Percentiles rank a stretch among this genome's conserved stretches.
These are phyloP conservation scores for Paracoccidioides brasiliensis DNA, from an alignment of 2,329 filamentous ascomycete genomes.

Conservation along the genomic window DNA sequence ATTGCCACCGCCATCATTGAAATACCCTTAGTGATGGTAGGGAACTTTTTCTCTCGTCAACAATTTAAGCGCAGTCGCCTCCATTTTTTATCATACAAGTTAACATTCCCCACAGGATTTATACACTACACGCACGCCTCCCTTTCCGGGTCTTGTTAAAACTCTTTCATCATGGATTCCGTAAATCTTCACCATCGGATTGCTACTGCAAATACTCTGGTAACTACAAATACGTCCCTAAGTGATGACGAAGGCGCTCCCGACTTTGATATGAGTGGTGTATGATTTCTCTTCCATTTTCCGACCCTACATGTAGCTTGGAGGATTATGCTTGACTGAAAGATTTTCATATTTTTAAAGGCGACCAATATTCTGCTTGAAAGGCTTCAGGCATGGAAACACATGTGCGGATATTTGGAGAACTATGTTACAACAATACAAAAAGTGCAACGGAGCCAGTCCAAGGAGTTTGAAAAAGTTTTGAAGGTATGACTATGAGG, in stretches of 20 bases:
- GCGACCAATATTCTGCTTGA: constrained; percentile 72
- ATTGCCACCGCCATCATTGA: too few relatives aligned
- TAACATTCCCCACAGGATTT: too few relatives aligned
- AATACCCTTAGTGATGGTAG: too few relatives aligned
- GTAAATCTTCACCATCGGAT: constrained; percentile 23
- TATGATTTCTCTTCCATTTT: constrained; percentile 12
- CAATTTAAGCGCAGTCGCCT: too few relatives aligned
- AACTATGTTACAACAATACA: constrained; percentile 78
- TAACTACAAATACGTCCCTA: constrained; percentile 6
- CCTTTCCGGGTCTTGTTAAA: too few relatives aligned
- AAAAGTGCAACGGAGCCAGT: constrained; percentile 69
- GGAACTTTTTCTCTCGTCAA: too few relatives aligned
- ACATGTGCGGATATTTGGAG: constrained; percentile 80
- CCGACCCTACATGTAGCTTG: too few relatives aligned
- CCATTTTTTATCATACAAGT: too few relatives aligned
- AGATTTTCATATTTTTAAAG: constrained; percentile 28
- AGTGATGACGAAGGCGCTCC: constrained; percentile 22
- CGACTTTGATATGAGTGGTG: constrained; percentile 30
- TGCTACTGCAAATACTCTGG: constrained; percentile 4
- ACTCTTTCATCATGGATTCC: constrained; percentile 1
- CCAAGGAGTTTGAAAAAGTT: constrained; percentile 91
- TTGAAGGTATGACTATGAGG: constrained; percentile 60
- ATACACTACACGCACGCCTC: too few relatives aligned
- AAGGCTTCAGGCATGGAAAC: constrained; percentile 89
- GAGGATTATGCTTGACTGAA: neutral